Conservation (phyloP, 2,329 filamentous ascomycete species). For the Calycina marina region DNA sequence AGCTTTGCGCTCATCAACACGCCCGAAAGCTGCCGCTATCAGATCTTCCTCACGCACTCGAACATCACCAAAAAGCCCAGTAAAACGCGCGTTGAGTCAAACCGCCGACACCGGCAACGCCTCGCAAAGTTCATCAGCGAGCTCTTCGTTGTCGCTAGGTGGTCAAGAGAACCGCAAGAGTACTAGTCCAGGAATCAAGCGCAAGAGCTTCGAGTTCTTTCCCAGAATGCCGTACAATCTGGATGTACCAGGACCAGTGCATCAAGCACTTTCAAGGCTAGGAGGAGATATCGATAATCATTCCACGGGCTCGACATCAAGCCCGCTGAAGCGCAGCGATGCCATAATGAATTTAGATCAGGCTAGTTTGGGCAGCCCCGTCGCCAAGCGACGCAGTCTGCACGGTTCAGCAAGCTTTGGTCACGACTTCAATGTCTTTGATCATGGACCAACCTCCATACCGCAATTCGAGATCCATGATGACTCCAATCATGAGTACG, state of each 20-base stretch:
- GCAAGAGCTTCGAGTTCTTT: conserved; percentile 34
- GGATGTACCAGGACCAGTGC: conserved; percentile 38
- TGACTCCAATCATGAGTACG: conserved; percentile 36
- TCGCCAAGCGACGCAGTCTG: conserved; percentile 79
- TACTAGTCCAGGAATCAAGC: conserved; percentile 28
- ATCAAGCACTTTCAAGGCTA: conserved; percentile 35
- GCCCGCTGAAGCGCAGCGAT: conserved; percentile 85
- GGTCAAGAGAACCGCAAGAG: conserved; percentile 29
- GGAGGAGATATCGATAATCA: conserved; percentile 28
- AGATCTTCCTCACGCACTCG: conserved; percentile 45
- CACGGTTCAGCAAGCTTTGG: conserved; percentile 56
- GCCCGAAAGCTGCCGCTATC: conserved; percentile 40
- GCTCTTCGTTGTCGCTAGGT: conserved; percentile 6
- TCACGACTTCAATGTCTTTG: conserved; percentile 61
- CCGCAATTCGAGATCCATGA: conserved; percentile 38
- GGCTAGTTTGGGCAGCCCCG: conserved; percentile 64
- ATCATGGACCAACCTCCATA: conserved; percentile 31
- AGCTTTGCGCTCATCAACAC: conserved; percentile 46
- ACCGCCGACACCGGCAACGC: conserved; percentile 57
- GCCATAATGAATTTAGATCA: conserved; percentile 79
- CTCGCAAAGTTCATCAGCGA: conserved; percentile 25
- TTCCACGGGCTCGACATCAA: conserved; percentile 45
- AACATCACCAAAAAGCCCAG: conserved; percentile 66
- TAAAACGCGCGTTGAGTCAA: conserved; percentile 58
- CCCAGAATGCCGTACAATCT: conserved; percentile 31